Base-by-base conservation (phyloP, 805 yeast species). In the Kluyveromyces starmeri region DNA sequence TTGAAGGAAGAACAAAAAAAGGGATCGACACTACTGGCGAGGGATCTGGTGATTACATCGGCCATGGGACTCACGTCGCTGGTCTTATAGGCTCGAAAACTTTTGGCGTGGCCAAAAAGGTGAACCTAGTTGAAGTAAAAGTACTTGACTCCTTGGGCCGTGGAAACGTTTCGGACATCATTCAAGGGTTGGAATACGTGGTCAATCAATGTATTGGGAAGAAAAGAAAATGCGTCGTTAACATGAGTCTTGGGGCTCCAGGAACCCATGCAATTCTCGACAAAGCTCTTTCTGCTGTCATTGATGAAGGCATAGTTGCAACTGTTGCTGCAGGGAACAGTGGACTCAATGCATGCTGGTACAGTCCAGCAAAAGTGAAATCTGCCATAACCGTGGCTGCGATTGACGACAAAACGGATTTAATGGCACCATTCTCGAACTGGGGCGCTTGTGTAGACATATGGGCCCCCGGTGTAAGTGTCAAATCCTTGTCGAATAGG, bases 31-130 rank as follows among this genome's bases (percentile, higher is more conserved):
- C 77, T 38, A 77, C 84, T 0, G 63, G 61, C 2, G 79, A 73
- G 43, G 73, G 75, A 1, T 50, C 64, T 1, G 84, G 83, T 5
- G 96, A 88, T 52, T 60, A 60, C 7, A 78, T 50, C 37, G 96
- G 96, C 0, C 96, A 86, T 55, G 96, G 95, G 0, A 84, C 96
- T 1, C 96, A 86, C 57, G 94, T 88, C 31, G 95, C 96, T 0
- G 96, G 96, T 3, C 62, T 84, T 9, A 70, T 84, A 36, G 95
- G 89, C 0, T 83, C 95, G 2, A 66, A 61, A 35, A 73, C 77
- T 2, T 86, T 65, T 60, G 96, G 96, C 5, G 92, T 84, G 3
- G 84, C 95, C 12, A 86, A 88, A 53, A 58, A 70, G 26, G 73
- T 72, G 11, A 63, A 65, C 7, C 51, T 86, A 7, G 63, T 82